Evolutionary conservation across 1,284 basidiomycete species (phyloP), one percentile per base, ranked within the genome.

Genomic region (Boletus smithii): DNA sequence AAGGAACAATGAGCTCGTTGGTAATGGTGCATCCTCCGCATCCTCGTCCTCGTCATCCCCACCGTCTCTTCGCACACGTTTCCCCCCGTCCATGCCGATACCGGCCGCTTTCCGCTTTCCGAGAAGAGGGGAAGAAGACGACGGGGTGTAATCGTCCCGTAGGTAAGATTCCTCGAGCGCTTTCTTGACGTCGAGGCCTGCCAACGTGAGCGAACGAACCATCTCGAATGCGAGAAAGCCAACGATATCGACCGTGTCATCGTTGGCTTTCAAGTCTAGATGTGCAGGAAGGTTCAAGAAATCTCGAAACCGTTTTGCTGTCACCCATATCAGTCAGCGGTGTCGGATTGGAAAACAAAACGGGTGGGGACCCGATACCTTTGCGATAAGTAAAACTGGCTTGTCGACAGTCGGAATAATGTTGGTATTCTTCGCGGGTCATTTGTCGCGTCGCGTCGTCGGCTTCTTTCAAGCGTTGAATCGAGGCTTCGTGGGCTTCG

Each of bases 161-260:
- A 86, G 65, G 57, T 80, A 77, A 2, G 83, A 79, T 51, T 90
- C 86, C 63, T 91, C 88, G 16, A 89, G 73, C 2, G 82, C 76
- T 56, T 81, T 83, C 69, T 91, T 91, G 54, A 95, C 85, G 30
- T 86, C 81, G 20, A 93, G 75, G 1, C 90, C 92, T 1, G 88
- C 89, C 35, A 94, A 77, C 5, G 93, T 95, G 31, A 98, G 76
- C 3, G 91, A 90, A 33, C 94, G 83, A 27, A 98, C 95, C 83
- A 97, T 95, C 69, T 98, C 95, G 68, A 97, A 98, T 0, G 93
- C 89, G 24, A 98, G 79, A 70, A 98, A 98, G 14, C 95, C 95
- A 53, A 98, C 88, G 50, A 97, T 95, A 63, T 98, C 95, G 58
- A 97, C 78, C 4, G 95, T 95, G 66, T 98, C 95, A 67, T 98